These are phyloP conservation scores for Tephrocybe sp. DNA, from an alignment of 768 basidiomycete genomes.

Conservation along the genomic window DNA sequence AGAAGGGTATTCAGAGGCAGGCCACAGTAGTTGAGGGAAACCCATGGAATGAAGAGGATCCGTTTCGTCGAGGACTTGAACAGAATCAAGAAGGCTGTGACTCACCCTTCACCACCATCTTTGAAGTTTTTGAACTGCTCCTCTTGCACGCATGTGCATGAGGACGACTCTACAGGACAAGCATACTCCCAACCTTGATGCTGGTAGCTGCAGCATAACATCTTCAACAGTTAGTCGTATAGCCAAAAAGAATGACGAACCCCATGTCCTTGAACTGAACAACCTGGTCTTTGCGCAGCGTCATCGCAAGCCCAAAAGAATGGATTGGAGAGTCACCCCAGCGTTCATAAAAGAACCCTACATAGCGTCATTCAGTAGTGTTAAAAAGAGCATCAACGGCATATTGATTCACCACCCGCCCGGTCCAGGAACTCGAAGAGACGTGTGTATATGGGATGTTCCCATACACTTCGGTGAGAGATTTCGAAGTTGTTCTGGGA, in stretches of 20 bases:
- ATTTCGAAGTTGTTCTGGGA: slow-evolving; percentile 31
- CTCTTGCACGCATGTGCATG: slow-evolving; percentile 25
- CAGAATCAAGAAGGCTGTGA: not conserved
- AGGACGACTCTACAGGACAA: slow-evolving; percentile 20
- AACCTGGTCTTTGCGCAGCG: slow-evolving; percentile 26
- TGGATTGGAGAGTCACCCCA: slow-evolving; percentile 30
- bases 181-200: slow-evolving; percentile 27
- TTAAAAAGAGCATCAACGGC: not conserved
- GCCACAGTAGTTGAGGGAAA: not conserved
- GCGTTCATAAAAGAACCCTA: slow-evolving; percentile 31
- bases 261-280: slow-evolving; percentile 27
- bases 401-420: slow-evolving; percentile 19
- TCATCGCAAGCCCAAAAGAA: slow-evolving; percentile 27
- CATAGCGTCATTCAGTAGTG: too few relatives aligned
- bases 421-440: slow-evolving; percentile 26
- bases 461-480: slow-evolving; percentile 29
- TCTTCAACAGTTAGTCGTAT: not conserved
- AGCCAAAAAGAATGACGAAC: slow-evolving; percentile 3
- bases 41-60: not conserved
- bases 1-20: not conserved
- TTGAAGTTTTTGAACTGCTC: slow-evolving; percentile 14
- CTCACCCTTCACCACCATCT: slow-evolving; percentile 12
- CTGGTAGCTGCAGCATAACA: slow-evolving; percentile 20
- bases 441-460: slow-evolving; percentile 21
- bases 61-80: not conserved